Conservation (phyloP, 2,329 filamentous ascomycete species). For the Atkinsonella texensis region DNA sequence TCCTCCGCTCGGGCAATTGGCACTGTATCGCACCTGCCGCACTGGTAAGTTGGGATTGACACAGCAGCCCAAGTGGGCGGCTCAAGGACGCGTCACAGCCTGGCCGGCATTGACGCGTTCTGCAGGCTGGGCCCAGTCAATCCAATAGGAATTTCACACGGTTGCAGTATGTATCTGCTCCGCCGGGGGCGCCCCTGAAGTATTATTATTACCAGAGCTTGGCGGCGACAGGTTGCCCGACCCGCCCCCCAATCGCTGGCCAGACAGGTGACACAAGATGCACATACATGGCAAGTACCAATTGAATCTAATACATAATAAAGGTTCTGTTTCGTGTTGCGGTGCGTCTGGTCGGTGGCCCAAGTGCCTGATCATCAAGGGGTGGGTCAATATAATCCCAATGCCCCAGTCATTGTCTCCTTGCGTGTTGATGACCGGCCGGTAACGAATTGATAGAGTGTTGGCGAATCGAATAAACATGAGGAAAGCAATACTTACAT, state of each 20-base stretch:
- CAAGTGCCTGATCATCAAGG: too few species aligned
- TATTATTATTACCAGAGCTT: neutral
- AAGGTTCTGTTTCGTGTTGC: too few species aligned
- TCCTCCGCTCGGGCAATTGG: neutral
- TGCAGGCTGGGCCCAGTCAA: neutral
- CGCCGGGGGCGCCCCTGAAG: neutral
- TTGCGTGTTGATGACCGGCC: too few species aligned
- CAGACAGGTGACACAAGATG: neutral
- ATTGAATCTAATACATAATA: too few species aligned
- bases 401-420: too few species aligned
- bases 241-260: neutral
- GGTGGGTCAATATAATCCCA: too few species aligned
- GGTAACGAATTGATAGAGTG: too few species aligned
- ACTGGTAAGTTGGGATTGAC: neutral
- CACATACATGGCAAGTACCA: neutral
- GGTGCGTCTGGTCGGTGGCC: too few species aligned
- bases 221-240: neutral
- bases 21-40: neutral
- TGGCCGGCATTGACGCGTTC: neutral
- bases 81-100: neutral
- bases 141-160: constrained; percentile 2
- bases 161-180: neutral
- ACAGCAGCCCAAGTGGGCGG: neutral
- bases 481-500: too few species aligned
- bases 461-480: too few species aligned